Conservation (phyloP, 257 asterid genomes). For the Sherardia arvensis region DNA sequence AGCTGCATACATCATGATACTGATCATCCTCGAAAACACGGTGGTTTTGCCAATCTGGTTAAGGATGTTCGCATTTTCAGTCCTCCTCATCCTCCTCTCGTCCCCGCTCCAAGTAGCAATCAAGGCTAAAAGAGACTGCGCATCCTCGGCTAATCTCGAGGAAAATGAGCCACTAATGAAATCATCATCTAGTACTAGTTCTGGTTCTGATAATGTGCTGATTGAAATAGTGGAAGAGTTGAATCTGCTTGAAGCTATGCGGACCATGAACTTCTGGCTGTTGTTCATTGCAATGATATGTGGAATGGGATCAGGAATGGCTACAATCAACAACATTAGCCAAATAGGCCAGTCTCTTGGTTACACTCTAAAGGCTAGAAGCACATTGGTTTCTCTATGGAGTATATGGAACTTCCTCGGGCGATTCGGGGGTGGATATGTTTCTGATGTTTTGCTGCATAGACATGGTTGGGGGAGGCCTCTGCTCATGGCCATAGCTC, state of each 20-base stretch:
- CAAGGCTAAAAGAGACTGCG: constrained; percentile 32
- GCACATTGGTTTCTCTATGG: constrained; percentile 79
- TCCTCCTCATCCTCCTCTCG: constrained; percentile 52
- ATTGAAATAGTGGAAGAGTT: constrained; percentile 24
- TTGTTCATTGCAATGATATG: constrained; percentile 68
- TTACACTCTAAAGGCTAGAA: constrained; percentile 50
- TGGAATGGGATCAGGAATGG: constrained; percentile 96
- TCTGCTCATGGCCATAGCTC: constrained; percentile 47
- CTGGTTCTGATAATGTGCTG: constrained; percentile 6
- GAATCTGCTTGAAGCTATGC: constrained; percentile 52
- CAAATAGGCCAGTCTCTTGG: constrained; percentile 95
- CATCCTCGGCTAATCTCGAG: constrained; percentile 9
- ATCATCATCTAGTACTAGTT: neutral
- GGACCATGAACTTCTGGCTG: constrained; percentile 68
- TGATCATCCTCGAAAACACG: constrained; percentile 40
- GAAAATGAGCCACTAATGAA: constrained; percentile 11
- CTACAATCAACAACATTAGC: constrained; percentile 84
- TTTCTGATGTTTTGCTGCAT: constrained; percentile 53
- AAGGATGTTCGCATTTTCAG: constrained; percentile 28
- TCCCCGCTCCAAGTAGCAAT: constrained; percentile 43
- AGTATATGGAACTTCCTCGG: constrained; percentile 97
- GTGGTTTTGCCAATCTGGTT: constrained; percentile 37
- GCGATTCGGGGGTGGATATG: constrained; percentile 77
- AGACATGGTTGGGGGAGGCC: constrained; percentile 74
- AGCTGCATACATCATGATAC: constrained; percentile 59